phyloP scores from a whole-genome alignment of 306 rosid species.

The Prosopis cineraria region DNA sequence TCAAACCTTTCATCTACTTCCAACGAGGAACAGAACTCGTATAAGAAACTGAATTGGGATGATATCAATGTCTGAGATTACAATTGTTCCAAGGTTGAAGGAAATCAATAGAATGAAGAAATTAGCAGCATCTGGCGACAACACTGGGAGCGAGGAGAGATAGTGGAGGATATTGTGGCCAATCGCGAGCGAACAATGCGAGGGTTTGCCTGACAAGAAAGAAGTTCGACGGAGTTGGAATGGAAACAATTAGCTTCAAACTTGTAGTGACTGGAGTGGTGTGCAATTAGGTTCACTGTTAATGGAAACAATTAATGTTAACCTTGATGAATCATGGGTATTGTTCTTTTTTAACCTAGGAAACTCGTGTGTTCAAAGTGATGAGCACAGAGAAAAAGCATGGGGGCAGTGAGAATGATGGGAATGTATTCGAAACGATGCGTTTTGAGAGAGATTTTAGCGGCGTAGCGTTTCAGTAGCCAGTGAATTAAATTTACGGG shows the following conservation, averaged over 20 bases:
- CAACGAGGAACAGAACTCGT: conserved; percentile 29
- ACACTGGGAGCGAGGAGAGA: conserved; percentile 57
- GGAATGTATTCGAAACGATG: too few species aligned
- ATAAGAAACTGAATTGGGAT: conserved; percentile 39
- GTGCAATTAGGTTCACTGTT: too few species aligned
- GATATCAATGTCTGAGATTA: conserved; percentile 77
- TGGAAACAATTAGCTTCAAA: conserved; percentile 32
- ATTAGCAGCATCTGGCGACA: conserved; percentile 31
- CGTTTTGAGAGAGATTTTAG: too few species aligned
- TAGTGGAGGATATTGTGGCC: conserved; percentile 67
- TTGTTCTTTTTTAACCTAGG: too few species aligned
- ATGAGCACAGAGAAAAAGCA: too few species aligned
- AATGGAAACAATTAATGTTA: too few species aligned
- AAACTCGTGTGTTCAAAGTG: too few species aligned
- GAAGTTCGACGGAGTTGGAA: neutral
- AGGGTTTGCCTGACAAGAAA: conserved; percentile 53
- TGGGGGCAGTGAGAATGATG: too few species aligned
- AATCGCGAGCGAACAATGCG: conserved; percentile 69
- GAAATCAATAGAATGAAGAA: conserved; percentile 36
- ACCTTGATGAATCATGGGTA: too few species aligned
- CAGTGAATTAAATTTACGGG: too few species aligned
- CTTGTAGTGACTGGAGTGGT: conserved; percentile 38
- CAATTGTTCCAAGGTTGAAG: conserved; percentile 60
- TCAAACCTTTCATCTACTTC: conserved; percentile 24
- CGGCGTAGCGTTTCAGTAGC: too few species aligned